Evolutionary conservation across 352 stramenopile species (phyloP), one percentile per base, ranked within the genome.

Genomic region (Phytophthora hybrid): DNA sequence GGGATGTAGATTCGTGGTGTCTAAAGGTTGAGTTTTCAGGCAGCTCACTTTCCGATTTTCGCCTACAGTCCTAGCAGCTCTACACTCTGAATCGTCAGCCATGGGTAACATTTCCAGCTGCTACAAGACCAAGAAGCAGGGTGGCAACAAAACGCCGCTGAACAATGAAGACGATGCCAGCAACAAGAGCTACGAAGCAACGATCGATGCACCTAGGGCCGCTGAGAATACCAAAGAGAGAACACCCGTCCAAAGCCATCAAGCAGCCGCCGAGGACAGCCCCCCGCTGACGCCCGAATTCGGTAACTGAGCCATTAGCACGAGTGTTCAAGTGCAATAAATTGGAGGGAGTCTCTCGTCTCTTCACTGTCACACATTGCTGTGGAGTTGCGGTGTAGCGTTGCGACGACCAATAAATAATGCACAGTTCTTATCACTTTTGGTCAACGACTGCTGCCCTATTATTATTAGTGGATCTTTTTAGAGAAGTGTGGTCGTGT

Each of bases 91-190:
- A n/a, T 8, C 23, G 51, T 21, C 44, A 44, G 8, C 1, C n/a
- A 75, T 75, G 68, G 68, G 61, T 18, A 75, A 71, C n/a, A 41
- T 63, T 11, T 62, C 70, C 8, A 32, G 61, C 46, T 75, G 68
- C 44, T 64, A 69, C 66, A 74, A 74, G 52, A 32, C 52, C 19
- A 74, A 59, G 9, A 57, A 62, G 21, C 11, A 62, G 26, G 53
- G 59, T 23, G 21, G 29, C 10, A 31, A 5, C 14, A 71, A 60
- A n/a, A 29, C 62, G 18, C 34, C 53, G 37, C 49, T 14, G 37
- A 61, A 18, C 39, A 37, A 39, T 46, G 41, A 6, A 23, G 37
- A 55, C 23, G 18, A 21, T 41, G n/a, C 32, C 0, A 55, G 19
- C n/a, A 64, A 23, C 29, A 46, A 47, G 18, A n/a, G 47, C 51